These are phyloP conservation scores for Eucalyptus camaldulensis DNA, from an alignment of 345 rosid species.

Conservation along the genomic window DNA sequence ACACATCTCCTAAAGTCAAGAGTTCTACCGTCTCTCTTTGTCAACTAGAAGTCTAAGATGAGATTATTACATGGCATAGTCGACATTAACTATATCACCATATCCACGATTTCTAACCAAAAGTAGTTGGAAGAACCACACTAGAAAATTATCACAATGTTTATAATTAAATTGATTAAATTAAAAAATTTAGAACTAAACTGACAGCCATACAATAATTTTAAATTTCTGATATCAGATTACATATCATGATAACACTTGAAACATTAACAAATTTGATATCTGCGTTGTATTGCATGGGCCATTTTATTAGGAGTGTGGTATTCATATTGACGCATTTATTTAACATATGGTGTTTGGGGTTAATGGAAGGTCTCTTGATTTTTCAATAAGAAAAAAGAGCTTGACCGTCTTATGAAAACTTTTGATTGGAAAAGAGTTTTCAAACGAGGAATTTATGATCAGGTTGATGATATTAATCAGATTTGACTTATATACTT, in stretches of 20 bases:
- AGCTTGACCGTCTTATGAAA: background rate
- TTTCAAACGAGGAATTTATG: background rate
- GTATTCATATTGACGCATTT: background rate
- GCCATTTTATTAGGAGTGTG: background rate
- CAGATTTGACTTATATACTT: background rate
- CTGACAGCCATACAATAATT: rapidly evolving
- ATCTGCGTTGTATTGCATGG: rapidly evolving
- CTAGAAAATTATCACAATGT: background rate
- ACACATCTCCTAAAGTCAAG: background rate
- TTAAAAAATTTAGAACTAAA: background rate
- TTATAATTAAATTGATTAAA: background rate
- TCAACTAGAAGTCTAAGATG: background rate
- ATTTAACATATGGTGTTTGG: background rate
- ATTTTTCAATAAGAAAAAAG: background rate
- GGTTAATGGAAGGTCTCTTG: background rate
- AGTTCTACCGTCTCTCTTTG: background rate
- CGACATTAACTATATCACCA: rapidly evolving
- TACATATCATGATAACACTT: background rate
- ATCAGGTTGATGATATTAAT: background rate
- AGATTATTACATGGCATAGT: background rate
- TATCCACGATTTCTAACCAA: rapidly evolving
- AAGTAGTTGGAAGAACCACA: background rate
- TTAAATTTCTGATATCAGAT: rapidly evolving
- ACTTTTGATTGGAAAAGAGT: background rate
- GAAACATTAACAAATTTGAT: background rate